Percentiles rank a stretch among this genome's conserved stretches.
These are phyloP conservation scores for Microthlaspi erraticum DNA, from an alignment of 345 rosid species.

Conservation along the genomic window DNA sequence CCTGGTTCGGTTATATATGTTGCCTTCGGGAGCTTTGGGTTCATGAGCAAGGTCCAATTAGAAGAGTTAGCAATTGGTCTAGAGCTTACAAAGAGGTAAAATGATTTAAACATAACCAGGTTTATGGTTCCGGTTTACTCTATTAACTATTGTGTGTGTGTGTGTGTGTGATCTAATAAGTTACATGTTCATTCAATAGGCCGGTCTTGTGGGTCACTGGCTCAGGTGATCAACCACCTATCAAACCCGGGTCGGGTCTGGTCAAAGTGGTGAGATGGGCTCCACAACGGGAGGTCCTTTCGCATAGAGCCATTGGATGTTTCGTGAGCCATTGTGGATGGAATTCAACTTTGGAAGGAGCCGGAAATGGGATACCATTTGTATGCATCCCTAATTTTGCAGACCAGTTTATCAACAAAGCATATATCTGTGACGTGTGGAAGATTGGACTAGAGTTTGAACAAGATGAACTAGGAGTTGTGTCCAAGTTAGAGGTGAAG, in stretches of 20 bases:
- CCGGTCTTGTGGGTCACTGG: slow-evolving; percentile 45
- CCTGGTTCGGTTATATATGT: slow-evolving; percentile 48
- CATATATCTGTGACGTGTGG: slow-evolving; percentile 54
- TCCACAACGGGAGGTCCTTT: slow-evolving; percentile 51
- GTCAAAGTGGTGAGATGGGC: slow-evolving; percentile 51
- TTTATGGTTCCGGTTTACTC: background rate
- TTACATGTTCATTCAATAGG: slow-evolving; percentile 25
- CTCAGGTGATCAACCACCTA: slow-evolving; percentile 1
- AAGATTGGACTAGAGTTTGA: slow-evolving; percentile 53
- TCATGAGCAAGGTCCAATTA: slow-evolving; percentile 36
- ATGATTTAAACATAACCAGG: background rate
- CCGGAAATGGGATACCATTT: slow-evolving; percentile 57
- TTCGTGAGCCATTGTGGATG: slow-evolving; percentile 68
- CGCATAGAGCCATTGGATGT: slow-evolving; percentile 48
- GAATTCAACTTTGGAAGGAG: slow-evolving; percentile 68
- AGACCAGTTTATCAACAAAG: slow-evolving; percentile 51
- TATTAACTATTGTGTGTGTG: background rate
- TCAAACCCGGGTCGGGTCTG: background rate
- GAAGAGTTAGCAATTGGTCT: slow-evolving; percentile 51
- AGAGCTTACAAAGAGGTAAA: slow-evolving; percentile 35
- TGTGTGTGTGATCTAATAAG: background rate
- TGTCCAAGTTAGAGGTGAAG: slow-evolving; percentile 37
- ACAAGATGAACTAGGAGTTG: slow-evolving; percentile 37
- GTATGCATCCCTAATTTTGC: slow-evolving; percentile 58
- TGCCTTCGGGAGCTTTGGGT: slow-evolving; percentile 53